Conservation (phyloP, 1,139 yeast genomes). For the Yamadazyma kanchanaburiensis region DNA sequence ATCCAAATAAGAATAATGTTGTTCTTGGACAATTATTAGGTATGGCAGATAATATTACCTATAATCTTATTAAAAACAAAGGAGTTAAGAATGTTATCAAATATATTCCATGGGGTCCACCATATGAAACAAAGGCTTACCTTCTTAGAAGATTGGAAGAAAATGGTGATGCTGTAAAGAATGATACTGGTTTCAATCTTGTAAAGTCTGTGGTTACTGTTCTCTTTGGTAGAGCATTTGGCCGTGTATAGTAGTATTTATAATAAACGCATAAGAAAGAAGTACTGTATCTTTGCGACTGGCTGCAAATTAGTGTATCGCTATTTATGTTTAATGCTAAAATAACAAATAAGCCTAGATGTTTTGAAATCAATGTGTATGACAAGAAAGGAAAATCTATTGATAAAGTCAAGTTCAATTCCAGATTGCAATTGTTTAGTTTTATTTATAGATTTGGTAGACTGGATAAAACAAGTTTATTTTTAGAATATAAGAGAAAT, state of each 20-base stretch:
- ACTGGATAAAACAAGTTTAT: no score
- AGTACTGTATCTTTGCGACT: no score
- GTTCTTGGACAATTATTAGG: conserved; percentile 91
- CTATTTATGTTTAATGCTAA: no score
- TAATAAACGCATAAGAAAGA: no score
- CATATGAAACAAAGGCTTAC: conserved; percentile 88
- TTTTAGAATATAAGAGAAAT: no score
- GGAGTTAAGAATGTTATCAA: conserved; percentile 78
- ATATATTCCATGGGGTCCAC: conserved; percentile 99
- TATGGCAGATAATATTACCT: conserved; percentile 90
- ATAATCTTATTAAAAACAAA: conserved; percentile 62
- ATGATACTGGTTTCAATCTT: conserved; percentile 80
- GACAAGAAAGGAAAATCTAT: no score
- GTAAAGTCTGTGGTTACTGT: conserved; percentile 53
- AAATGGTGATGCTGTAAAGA: conserved; percentile 93
- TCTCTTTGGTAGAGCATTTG: conserved; percentile 37
- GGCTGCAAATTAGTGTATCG: no score
- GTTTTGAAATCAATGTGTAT: no score
- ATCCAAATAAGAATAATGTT: conserved; percentile 55
- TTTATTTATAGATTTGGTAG: no score
- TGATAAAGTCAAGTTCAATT: no score
- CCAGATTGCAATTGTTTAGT: no score
- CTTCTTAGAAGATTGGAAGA: conserved; percentile 89
- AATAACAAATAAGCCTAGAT: no score
- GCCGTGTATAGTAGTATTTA: conserved; percentile 15